Base-by-base conservation (phyloP, 176 grass and related monocot genomes). In the Oryza australiensis region DNA sequence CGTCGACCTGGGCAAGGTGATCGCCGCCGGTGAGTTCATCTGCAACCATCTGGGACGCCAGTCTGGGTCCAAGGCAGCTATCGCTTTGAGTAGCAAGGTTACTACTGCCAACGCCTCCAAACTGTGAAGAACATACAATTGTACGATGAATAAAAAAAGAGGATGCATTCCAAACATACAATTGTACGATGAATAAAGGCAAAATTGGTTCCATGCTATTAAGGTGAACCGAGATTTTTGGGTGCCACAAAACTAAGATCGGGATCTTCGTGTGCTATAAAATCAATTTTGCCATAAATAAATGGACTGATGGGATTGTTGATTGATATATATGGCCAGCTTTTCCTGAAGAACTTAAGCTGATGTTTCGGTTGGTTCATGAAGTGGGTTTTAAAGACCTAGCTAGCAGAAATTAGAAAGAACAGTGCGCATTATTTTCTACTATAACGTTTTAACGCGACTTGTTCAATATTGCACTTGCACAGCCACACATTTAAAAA, bases 21-120 rank as follows among this genome's bases (percentile, higher is more conserved):
- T 98, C 72, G 84, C 86, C 26, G 86, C 88, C 10, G 92, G 92
- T 13, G 88, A 98, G 64, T 94, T 94, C 71, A 91, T 98, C 66
- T 91, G 88, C 79, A 74, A 80, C 71, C 84, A 82, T 29, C 45
- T 98, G 68, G 92, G 79, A 12, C 90, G 92, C 68, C 86, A 83
- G 33, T 91, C 95, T 49, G 92, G 95, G 9, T 98, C 92, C 64
- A 98, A 98, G 28, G 88, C 79, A 66, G 92, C 90, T 7, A 74
- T 79, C 37, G 95, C 95, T 40, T 74, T 93, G 35, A 89, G 14
- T 2, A 7, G 75, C 64, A 87, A 76, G 65, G 78, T 66, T 23
- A 87, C 91, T 23, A 88, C 91, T 4, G 73, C 77, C 0, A 87
- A 73, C 1, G 70, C 74, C 24, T 93, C 95, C 0, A 94, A 94